phyloP scores from a whole-genome alignment of 2,329 filamentous ascomycete species.

The Fusarium sp. region DNA sequence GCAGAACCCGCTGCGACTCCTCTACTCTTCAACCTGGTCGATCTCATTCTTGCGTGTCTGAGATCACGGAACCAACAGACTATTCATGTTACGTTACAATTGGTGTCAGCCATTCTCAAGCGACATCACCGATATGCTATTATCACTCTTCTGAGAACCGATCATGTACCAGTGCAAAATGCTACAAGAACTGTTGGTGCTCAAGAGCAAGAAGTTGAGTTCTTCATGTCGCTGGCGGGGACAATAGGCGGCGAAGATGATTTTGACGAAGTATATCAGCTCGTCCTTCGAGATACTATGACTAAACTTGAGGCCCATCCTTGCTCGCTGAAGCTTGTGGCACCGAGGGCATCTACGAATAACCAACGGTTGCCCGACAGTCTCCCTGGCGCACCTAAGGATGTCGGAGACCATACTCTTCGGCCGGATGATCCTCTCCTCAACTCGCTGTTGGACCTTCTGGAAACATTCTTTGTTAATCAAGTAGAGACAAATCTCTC shows the following conservation, averaged over 20 bases:
- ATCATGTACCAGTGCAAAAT: conserved; percentile 64
- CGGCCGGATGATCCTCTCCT: conserved; percentile 71
- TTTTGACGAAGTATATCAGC: conserved; percentile 78
- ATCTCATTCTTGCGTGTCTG: conserved; percentile 87
- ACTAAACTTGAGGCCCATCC: conserved; percentile 76
- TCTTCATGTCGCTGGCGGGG: conserved; percentile 75
- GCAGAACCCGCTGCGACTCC: conserved; percentile 81
- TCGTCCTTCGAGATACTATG: conserved; percentile 76
- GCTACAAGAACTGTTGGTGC: conserved; percentile 76
- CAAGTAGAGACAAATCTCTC: conserved; percentile 91
- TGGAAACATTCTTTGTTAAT: conserved; percentile 88
- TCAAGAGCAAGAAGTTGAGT: conserved; percentile 79
- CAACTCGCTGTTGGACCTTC: conserved; percentile 73
- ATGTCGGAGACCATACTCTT: conserved; percentile 70
- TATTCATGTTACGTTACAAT: conserved; percentile 85
- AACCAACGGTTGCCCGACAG: conserved; percentile 68
- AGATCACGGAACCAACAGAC: conserved; percentile 88
- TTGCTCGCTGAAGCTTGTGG: conserved; percentile 76
- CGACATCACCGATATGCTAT: conserved; percentile 90
- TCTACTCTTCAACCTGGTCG: conserved; percentile 90
- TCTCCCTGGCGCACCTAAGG: conserved; percentile 69
- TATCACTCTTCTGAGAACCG: conserved; percentile 77
- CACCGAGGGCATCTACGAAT: conserved; percentile 67
- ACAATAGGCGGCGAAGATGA: conserved; percentile 74
- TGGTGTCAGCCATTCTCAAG: conserved; percentile 86